Evolutionary conservation across 352 stramenopile species (phyloP), one percentile per base, ranked within the genome.

Genomic region (Globisporangium cystogenes): DNA sequence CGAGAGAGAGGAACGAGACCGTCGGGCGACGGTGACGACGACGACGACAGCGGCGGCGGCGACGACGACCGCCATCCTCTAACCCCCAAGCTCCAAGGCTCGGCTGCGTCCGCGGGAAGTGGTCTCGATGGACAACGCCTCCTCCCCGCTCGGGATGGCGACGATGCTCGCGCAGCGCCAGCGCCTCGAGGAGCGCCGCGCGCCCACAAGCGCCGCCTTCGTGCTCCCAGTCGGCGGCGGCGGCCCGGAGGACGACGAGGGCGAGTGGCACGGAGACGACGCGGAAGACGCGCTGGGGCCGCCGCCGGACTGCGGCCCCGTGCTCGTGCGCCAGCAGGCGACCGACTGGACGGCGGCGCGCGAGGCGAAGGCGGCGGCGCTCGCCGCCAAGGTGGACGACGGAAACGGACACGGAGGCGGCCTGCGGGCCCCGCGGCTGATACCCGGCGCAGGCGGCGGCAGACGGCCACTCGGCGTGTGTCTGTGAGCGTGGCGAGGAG

Each of bases 261-360:
- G 2, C 33, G 33, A 11, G 2, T 39, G 33, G 33, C 12, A 12
- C 14, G 33, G 14, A 39, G 11, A 12, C 33, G 11, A 12, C 33
- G 29, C 29, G 29, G 29, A 12, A 12, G 33, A 39, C 33, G 33
- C 33, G 27, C 45, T 77, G 5, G 68, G 68, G 2, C 59, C 68
- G 16, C 68, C 68, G 37, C 68, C 68, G 23, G 51, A 59, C 36
- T 55, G 33, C 16, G 59, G 65, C 24, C 65, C 68, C 6, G 46
- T 51, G 51, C 44, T 77, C n/a, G 59, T 69, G 52, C 65, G 68
- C 0, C 68, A 77, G 59, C 58, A 72, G 44, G 68, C 68, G 27
- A 66, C 54, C 47, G 68, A 77, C 56, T 67, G 60, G 31, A 69
- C 60, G 10, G 60, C 40, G 18, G 55, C 42, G 47, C 40, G 53